A percentile compares a stretch with the other conserved stretches of the same genome.
These are phyloP conservation scores for Pontederia paniculata DNA, from an alignment of 176 grass and related monocot species.

Conservation along the genomic window DNA sequence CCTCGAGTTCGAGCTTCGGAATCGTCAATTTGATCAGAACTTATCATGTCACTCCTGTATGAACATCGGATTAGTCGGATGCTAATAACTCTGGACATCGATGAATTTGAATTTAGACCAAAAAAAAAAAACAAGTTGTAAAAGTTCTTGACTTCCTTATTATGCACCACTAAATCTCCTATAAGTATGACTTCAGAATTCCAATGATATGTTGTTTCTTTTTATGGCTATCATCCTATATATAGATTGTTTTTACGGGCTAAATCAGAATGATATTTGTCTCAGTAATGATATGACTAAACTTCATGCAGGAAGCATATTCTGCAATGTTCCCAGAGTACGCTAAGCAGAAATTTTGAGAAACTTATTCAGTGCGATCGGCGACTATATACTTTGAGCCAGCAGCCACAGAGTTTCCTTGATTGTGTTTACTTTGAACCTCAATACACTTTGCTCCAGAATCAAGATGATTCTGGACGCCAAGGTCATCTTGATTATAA, in stretches of 20 bases:
- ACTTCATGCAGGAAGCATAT: conserved; percentile 56
- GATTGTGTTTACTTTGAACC: conserved; percentile 38
- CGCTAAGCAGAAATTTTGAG: conserved; percentile 73
- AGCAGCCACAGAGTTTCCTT: conserved; percentile 28
- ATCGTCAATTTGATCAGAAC: no score
- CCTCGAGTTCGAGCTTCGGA: no score
- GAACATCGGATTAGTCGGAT: no score
- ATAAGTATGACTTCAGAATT: no score
- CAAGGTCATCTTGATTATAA: conserved; percentile 30
- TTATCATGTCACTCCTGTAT: no score
- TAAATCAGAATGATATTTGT: neutral
- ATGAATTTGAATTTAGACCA: no score
- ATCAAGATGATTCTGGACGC: conserved; percentile 35
- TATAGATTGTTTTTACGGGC: neutral
- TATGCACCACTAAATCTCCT: no score
- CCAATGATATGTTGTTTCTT: no score
- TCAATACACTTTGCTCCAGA: conserved; percentile 44
- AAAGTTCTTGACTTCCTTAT: no score
- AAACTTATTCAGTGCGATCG: conserved; percentile 72
- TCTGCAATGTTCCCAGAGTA: conserved; percentile 39
- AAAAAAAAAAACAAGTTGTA: no score
- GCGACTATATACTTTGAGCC: conserved; percentile 43
- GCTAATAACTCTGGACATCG: no score
- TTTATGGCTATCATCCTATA: neutral
- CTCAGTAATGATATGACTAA: neutral